A percentile compares a stretch with the other conserved stretches of the same genome.
Evolutionary conservation across 176 grass and related monocot genomes (phyloP).

Genomic region (Leersia perrieri): DNA sequence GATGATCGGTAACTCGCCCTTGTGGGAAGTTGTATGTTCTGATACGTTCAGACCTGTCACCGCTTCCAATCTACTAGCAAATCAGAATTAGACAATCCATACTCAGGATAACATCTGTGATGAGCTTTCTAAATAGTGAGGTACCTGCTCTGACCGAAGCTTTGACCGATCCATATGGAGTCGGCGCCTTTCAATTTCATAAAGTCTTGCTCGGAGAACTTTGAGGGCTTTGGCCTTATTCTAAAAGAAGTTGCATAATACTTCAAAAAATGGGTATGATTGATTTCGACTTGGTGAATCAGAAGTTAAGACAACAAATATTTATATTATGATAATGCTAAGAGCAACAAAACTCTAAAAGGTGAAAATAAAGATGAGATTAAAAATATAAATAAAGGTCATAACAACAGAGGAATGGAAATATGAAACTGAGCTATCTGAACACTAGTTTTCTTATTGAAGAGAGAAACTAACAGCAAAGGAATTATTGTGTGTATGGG

Average conservation of each 20-base stretch:
- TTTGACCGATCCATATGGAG: slow-evolving; percentile 81
- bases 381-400: neutral
- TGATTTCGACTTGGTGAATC: neutral
- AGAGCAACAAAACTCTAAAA: neutral
- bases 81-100: neutral
- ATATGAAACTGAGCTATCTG: neutral
- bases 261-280: neutral
- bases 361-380: neutral
- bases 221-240: slow-evolving; percentile 97
- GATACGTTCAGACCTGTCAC: slow-evolving; percentile 87
- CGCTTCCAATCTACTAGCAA: slow-evolving; percentile 64
- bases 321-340: neutral
- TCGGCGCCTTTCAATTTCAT: slow-evolving; percentile 79
- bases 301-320: neutral
- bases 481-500: neutral
- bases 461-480: neutral
- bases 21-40: slow-evolving; percentile 94
- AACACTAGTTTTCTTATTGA: neutral
- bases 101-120: neutral
- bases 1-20: slow-evolving; percentile 88
- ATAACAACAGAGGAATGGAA: neutral
- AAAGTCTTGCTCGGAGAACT: slow-evolving; percentile 78
- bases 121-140: neutral
- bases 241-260: slow-evolving; percentile 25
- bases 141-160: slow-evolving; percentile 77